phyloP scores from a whole-genome alignment of 1,284 basidiomycete species.

The Malassezia sp. region DNA sequence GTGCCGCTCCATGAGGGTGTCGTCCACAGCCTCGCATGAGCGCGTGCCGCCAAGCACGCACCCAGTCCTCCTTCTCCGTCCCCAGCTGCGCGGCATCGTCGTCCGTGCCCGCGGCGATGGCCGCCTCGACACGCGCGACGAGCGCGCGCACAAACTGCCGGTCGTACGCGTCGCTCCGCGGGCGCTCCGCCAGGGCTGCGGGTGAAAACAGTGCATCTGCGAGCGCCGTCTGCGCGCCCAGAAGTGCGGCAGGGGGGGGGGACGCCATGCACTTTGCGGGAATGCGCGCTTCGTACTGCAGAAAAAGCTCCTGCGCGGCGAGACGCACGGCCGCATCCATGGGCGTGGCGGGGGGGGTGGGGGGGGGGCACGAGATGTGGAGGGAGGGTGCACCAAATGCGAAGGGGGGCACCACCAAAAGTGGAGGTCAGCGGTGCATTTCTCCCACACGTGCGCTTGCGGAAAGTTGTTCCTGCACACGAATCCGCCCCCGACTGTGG shows the following conservation, averaged over 20 bases:
- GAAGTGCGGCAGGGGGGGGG: neutral
- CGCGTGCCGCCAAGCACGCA: no score
- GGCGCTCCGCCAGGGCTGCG: neutral
- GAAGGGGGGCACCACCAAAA: no score
- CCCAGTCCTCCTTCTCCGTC: neutral
- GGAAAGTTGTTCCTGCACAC: no score
- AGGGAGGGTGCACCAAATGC: no score
- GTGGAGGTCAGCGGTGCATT: no score
- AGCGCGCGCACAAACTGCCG: constrained; percentile 13
- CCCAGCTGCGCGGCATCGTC: neutral
- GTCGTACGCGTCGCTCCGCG: constrained; percentile 3
- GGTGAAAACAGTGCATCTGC: constrained; percentile 1
- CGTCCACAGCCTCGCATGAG: constrained; percentile 5
- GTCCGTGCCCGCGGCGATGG: neutral
- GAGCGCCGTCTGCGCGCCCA: constrained; percentile 3
- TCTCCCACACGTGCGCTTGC: no score
- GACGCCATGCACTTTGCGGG: constrained; percentile 12
- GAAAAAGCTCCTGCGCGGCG: neutral
- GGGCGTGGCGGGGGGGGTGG: no score
- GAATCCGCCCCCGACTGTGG: no score
- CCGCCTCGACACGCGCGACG: constrained; percentile 8
- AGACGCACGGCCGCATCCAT: neutral
- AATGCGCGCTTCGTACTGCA: constrained; percentile 15
- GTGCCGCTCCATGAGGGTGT: constrained; percentile 9
- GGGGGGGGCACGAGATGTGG: no score